A percentile compares a stretch with the other conserved stretches of the same genome.
Conservation (phyloP, 495 filamentous ascomycete genomes). For the Cudoniella acicularis region DNA sequence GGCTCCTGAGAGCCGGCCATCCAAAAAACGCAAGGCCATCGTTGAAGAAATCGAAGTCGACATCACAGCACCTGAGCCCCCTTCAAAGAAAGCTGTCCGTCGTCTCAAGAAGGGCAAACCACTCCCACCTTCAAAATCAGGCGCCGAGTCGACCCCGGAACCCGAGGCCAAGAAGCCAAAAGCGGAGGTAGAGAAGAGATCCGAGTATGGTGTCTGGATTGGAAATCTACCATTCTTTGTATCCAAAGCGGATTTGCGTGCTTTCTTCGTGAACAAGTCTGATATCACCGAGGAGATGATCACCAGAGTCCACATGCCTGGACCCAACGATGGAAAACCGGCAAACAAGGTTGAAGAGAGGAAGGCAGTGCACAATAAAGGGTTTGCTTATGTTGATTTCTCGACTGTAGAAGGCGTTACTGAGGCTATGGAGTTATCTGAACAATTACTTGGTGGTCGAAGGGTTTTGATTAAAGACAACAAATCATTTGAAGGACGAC, state of each 20-base stretch:
- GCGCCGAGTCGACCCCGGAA: slow-evolving; percentile 32
- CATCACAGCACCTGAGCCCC: slow-evolving; percentile 78
- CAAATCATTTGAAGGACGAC: slow-evolving; percentile 77
- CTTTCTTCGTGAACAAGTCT: slow-evolving; percentile 71
- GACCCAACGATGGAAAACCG: slow-evolving; percentile 43
- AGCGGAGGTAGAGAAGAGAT: slow-evolving; percentile 56
- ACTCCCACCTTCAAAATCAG: slow-evolving; percentile 31
- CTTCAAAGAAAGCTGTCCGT: slow-evolving; percentile 85
- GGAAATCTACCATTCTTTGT: slow-evolving; percentile 85
- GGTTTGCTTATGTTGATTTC: slow-evolving; percentile 97
- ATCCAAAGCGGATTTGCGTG: slow-evolving; percentile 65
- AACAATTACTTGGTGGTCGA: slow-evolving; percentile 70
- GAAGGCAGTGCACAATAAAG: slow-evolving; percentile 58
- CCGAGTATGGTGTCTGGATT: slow-evolving; percentile 87
- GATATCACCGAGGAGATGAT: slow-evolving; percentile 65
- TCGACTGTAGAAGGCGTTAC: slow-evolving; percentile 59
- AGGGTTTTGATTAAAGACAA: slow-evolving; percentile 88
- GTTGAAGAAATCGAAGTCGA: slow-evolving; percentile 81
- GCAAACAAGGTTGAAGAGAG: slow-evolving; percentile 30
- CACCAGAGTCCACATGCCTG: slow-evolving; percentile 79
- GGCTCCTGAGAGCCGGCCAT: slow-evolving; percentile 19
- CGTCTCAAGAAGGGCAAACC: slow-evolving; percentile 73
- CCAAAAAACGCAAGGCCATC: slow-evolving; percentile 70
- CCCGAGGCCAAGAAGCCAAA: slow-evolving; percentile 34
- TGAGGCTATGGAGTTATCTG: slow-evolving; percentile 72